Base-by-base conservation (phyloP, 2,329 filamentous ascomycete genomes). In the Pyricularia sp. region DNA sequence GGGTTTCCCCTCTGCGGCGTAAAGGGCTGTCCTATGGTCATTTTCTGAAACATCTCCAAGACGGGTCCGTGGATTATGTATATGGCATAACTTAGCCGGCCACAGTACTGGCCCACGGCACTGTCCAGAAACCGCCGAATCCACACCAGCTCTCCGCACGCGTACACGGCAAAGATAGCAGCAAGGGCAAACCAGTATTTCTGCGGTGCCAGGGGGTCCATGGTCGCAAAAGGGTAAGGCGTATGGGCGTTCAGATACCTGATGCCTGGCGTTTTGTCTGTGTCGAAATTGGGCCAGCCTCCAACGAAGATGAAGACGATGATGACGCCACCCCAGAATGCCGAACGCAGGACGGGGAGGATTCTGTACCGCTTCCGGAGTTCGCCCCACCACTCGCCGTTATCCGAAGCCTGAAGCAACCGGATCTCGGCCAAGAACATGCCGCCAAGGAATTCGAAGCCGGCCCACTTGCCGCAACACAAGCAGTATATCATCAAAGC, bases 31-130 rank as follows among this genome's bases (percentile, higher is more conserved):
- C 77, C 79, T 7, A 78, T 69, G 9, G 80, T 71, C 36, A 71
- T 70, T 55, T 70, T 72, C 69, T 78, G 76, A 70, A 80, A 73
- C 64, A 80, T 70, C 17, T 78, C 80, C 10, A 86, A 74, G 14
- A 84, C 78, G 4, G 81, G 81, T 0, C 86, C 86, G 72, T 88
- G 86, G n/a, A 84, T 81, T 7, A 88, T 78, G 72, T 88, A 88
- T 3, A 88, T 78, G 3, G 85, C 83, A 71, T 84, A 88, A 69
- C 84, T 86, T 70, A 88, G 83, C 30, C 81, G 80, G 14, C 83
- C 86, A 25, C 86, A 81, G 73, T 88, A 88, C 71, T 85, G 85
- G 14, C 83, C 81, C 14, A 84, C 71, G 0, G 77, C 74, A 2
- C 78, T 79, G 68, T 82, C 83, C 73, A 87, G 84, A 31, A 83